Evolutionary conservation across 352 stramenopile genomes (phyloP).

Genomic region (Phytophthora litchii): DNA sequence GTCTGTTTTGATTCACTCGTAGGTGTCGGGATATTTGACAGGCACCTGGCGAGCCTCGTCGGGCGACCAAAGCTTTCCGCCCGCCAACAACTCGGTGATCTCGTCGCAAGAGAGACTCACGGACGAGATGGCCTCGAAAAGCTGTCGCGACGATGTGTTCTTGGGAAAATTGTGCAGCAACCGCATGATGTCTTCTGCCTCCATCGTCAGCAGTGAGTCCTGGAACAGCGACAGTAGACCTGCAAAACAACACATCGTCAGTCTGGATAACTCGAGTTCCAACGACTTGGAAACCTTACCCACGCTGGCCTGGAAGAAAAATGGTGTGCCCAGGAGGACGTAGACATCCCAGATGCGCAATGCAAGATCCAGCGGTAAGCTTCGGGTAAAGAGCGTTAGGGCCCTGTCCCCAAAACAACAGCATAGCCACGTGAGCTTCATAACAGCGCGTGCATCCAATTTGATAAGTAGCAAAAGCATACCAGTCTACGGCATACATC

Average conservation of each 20-base stretch:
- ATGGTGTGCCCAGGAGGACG: slow-evolving; percentile 75
- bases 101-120: slow-evolving; percentile 74
- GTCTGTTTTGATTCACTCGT: slow-evolving; percentile 46
- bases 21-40: slow-evolving; percentile 80
- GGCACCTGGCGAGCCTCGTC: slow-evolving; percentile 62
- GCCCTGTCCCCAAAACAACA: slow-evolving; percentile 46
- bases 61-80: slow-evolving; percentile 78
- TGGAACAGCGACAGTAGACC: slow-evolving; percentile 77
- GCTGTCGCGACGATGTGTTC: slow-evolving; percentile 57
- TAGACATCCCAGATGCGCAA: slow-evolving; percentile 88
- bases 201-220: slow-evolving; percentile 69
- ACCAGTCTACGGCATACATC: slow-evolving; percentile 91
- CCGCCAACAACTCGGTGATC: slow-evolving; percentile 70
- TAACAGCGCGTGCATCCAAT: background rate
- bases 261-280: background rate
- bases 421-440: background rate
- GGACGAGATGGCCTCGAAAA: slow-evolving; percentile 70
- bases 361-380: slow-evolving; percentile 72
- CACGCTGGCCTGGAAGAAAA: slow-evolving; percentile 90
- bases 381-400: slow-evolving; percentile 80
- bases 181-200: slow-evolving; percentile 77
- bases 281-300: slow-evolving; percentile 38
- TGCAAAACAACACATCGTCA: slow-evolving; percentile 30
- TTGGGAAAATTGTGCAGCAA: slow-evolving; percentile 81
- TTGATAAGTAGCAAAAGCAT: slow-evolving; percentile 13